Evolutionary conservation across 352 stramenopile species (phyloP), one percentile per base, ranked within the genome.

Genomic region (Globisporangium emineosum): DNA sequence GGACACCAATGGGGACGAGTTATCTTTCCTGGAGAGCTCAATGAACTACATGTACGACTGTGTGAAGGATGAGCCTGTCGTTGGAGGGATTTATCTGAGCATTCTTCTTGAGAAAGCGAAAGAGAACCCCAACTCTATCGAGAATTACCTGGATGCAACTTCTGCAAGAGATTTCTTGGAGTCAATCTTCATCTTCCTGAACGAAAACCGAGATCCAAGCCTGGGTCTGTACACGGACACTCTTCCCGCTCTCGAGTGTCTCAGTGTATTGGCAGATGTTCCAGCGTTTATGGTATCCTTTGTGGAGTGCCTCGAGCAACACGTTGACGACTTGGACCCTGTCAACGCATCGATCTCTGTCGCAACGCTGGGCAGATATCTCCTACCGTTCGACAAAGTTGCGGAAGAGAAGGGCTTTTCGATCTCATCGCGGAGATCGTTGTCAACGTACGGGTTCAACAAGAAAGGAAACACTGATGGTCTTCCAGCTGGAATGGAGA

Each of bases 41-140:
- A 79, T 74, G 1, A 89, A 77, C 60, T 82, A 94, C 68, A 90
- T 91, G 78, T 94, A 94, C 61, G 83, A 92, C 68, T 90, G 83
- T 57, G 56, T 94, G 12, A 87, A 86, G 45, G 71, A 73, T 7
- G 83, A 94, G 29, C 83, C 85, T 10, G 75, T 77, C 29, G 75
- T 92, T 49, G 83, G 81, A 35, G 83, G 81, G 9, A 88, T 94
- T 17, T 94, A 89, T 63, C 54, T 94, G 19, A 68, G 72, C 2
- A 78, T 92, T 43, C 63, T 94, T 29, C 68, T 92, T 23, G 81
- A 89, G 42, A 91, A 89, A 62, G 72, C 70, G 1, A 62, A 70
- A 25, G 47, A 27, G 0, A 63, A 80, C 9, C 79, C 72, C 1
- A 68, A 80, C 12, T 50, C 67, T 0, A 80, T 94, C 1, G 73